A percentile compares a stretch with the other conserved stretches of the same genome.
phyloP scores from a whole-genome alignment of 2,329 filamentous ascomycete genomes.

The Colletotrichum truncatum region DNA sequence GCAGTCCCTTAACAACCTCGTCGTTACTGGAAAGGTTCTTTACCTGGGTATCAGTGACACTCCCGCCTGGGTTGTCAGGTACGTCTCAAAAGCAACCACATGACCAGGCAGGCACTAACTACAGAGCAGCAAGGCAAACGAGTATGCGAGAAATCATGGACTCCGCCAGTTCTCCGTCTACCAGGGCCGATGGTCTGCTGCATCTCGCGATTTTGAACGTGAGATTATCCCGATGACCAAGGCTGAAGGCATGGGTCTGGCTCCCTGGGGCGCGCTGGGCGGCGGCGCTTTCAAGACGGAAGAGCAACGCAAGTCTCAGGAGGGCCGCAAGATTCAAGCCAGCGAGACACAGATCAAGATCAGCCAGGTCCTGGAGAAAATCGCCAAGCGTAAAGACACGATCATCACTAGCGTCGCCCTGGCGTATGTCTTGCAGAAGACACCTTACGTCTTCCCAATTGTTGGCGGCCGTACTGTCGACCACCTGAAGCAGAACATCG shows the following conservation, averaged over 20 bases:
- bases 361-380: conserved; percentile 56
- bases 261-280: conserved; percentile 63
- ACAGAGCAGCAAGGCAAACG: conserved; percentile 63
- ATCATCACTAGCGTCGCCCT: conserved; percentile 64
- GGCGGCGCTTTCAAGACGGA: conserved; percentile 46
- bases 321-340: conserved; percentile 49
- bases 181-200: conserved; percentile 71
- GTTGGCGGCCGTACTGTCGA: conserved; percentile 75
- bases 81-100: neutral
- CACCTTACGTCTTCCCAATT: conserved; percentile 78
- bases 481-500: conserved; percentile 76
- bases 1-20: conserved; percentile 71
- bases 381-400: conserved; percentile 55
- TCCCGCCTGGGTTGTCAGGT: conserved; percentile 73
- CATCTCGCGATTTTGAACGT: conserved; percentile 72
- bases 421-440: conserved; percentile 78
- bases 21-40: conserved; percentile 67
- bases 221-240: conserved; percentile 75
- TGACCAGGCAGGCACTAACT: conserved; percentile 1
- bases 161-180: conserved; percentile 76
- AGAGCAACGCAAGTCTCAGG: conserved; percentile 40
- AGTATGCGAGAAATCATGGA: conserved; percentile 76
- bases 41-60: conserved; percentile 76
- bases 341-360: conserved; percentile 62
- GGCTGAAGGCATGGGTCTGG: conserved; percentile 68